Percentiles rank a stretch among this genome's conserved stretches.
These are phyloP conservation scores for Quercus alba DNA, from an alignment of 306 rosid species.

Conservation along the genomic window DNA sequence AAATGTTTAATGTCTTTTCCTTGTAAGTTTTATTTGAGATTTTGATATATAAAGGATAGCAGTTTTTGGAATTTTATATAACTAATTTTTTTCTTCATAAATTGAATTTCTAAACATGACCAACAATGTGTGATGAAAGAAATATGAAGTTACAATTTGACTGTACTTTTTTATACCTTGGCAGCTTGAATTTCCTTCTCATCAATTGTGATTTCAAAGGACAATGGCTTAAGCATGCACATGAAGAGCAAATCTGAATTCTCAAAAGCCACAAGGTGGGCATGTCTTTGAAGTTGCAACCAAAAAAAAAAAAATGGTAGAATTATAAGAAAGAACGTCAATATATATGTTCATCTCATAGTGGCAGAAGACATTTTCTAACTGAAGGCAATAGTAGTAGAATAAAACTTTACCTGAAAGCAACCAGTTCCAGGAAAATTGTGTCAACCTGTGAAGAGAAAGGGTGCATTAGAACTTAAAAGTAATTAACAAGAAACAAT, in stretches of 20 bases:
- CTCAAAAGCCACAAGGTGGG: constrained; percentile 40
- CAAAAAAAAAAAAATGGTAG: neutral
- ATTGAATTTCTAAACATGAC: no score
- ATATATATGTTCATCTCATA: no score
- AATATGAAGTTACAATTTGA: no score
- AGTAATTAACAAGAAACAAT: neutral
- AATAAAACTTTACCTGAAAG: constrained; percentile 36
- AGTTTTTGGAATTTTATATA: no score
- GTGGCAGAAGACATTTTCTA: no score
- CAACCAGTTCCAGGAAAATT: constrained; percentile 37
- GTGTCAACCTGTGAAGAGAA: constrained; percentile 34
- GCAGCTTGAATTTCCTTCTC: constrained; percentile 45
- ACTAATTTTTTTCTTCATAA: no score
- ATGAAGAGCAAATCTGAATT: constrained; percentile 44
- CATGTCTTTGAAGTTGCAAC: constrained; percentile 22
- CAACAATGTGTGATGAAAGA: no score
- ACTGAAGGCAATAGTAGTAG: no score
- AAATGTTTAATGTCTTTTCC: no score
- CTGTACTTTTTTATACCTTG: constrained; percentile 16
- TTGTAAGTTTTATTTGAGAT: no score
- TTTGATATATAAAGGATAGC: no score
- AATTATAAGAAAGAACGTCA: no score
- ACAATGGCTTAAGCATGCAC: constrained; percentile 45
- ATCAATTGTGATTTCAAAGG: constrained; percentile 35
- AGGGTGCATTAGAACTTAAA: neutral